Percentiles rank a stretch among this genome's conserved stretches.
These are phyloP conservation scores for Madurella fahalii DNA, from an alignment of 2,329 filamentous ascomycete species.

Conservation along the genomic window DNA sequence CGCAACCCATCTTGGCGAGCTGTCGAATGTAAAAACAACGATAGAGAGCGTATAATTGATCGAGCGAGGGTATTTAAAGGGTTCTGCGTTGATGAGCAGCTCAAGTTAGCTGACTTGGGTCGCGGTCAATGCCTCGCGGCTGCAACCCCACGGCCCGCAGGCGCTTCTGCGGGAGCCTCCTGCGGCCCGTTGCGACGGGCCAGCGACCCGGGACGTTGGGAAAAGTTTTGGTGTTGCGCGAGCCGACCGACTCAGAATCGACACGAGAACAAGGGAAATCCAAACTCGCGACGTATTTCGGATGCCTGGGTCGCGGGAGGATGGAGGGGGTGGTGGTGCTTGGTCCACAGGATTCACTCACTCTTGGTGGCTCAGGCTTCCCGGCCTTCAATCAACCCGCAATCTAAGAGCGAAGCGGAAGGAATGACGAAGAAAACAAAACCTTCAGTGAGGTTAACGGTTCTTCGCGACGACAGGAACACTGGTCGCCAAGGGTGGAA, in stretches of 20 bases:
- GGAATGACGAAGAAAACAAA: slow-evolving; percentile 7
- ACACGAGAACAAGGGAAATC: not conserved
- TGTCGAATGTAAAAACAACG: slow-evolving; percentile 18
- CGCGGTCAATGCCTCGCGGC: not conserved
- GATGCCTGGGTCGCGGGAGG: slow-evolving; percentile 1
- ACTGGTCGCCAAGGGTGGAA: slow-evolving; percentile 15
- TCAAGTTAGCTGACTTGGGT: slow-evolving; percentile 14
- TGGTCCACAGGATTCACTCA: slow-evolving; percentile 11
- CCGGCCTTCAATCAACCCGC: slow-evolving; percentile 15
- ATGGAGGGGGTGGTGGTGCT: slow-evolving; percentile 6
- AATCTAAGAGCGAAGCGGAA: slow-evolving; percentile 1
- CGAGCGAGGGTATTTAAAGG: slow-evolving; percentile 10
- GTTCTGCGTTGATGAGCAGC: slow-evolving; percentile 3
- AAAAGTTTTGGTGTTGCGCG: not conserved
- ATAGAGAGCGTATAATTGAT: slow-evolving; percentile 15
- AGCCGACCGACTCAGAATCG: not conserved
- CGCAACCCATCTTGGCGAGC: slow-evolving; percentile 87
- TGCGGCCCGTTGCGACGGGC: not conserved
- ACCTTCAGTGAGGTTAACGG: slow-evolving; percentile 3
- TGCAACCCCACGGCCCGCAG: not conserved
- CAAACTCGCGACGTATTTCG: not conserved
- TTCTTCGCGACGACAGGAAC: slow-evolving; percentile 6
- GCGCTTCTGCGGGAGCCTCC: not conserved
- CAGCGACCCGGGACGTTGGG: not conserved
- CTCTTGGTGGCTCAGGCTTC: slow-evolving; percentile 10